Evolutionary conservation across 2,329 filamentous ascomycete species (phyloP), one percentile per base, ranked within the genome.

Genomic region (Diplodia scrobiculata): DNA sequence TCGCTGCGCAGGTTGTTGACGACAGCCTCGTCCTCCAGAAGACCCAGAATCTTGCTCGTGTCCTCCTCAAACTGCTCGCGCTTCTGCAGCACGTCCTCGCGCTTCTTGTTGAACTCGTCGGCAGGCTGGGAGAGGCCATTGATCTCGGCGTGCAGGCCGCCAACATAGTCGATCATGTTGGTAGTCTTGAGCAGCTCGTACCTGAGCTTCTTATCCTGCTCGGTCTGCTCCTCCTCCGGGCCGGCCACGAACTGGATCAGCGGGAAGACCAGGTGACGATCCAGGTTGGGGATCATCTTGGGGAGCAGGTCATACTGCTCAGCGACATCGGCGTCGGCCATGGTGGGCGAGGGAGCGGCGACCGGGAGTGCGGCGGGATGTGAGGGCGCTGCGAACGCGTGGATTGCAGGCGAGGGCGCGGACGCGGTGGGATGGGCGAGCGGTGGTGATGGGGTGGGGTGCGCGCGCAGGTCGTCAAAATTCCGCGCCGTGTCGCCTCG

Each of bases 111-210:
- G 79, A 93, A 98, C 80, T 97, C 92, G 69, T 89, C 85, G 60
- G 95, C 93, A 65, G 90, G 83, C 69, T 91, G 86, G 68, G 90
- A 84, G 70, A 92, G 86, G 73, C 89, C 85, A 82, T 98, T 88
- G 71, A 99, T 87, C 75, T 97, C 91, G 78, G 91, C 90, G 84
- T 96, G 92, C 71, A 99, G 83, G 75, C 89, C 91, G 75, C 93
- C 93, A 65, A 98, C 91, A 78, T 96, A 99, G 81, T 99, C 95
- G 74, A 90, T 95, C 95, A 99, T 99, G 84, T 98, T 97, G 75
- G 95, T 98, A 79, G 92, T 89, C 83, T 96, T 94, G 72, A 99
- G 87, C 67, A 99, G 88, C 81, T 94, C 89, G 79, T 94, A 97
- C 81, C 97, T 97, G 73, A 92, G 88, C 77, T 90, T 87, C 69